Base-by-base conservation (phyloP, 2,329 filamentous ascomycete species). In the Dichotomopilus funicola region DNA sequence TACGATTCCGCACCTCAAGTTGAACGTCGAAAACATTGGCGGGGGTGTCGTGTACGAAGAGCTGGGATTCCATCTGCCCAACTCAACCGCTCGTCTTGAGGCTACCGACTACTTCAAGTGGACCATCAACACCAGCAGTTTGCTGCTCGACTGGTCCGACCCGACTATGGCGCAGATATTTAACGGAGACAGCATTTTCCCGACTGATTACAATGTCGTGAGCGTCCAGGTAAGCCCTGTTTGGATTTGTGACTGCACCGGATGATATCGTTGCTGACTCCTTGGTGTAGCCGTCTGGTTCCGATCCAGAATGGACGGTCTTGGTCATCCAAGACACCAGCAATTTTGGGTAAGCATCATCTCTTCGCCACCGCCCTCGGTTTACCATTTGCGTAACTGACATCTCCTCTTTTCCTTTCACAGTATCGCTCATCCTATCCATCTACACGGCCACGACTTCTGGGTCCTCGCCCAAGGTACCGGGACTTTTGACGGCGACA, bases 91-190 rank as follows among this genome's bases (percentile, higher is more conserved):
- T 27, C 19, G 19, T 27, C 19, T 27, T 27, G 19, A 68, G 54
- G 67, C 62, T 4, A 65, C 65, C 4, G 63, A 68, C 19, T 67
- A 73, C 59, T 75, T 78, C 66, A 69, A 69, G 40, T 79, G 77
- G 77, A 73, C 70, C n/a, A 64, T 80, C 54, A 78, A 78, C 64
- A 70, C 67, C 37, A 77, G 70, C 9, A 73, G 72, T 7, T 71
- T 80, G 65, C 51, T 69, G 5, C 68, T 79, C 5, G 69, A 79
- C 54, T 79, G 77, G 69, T 64, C 64, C 7, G 64, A 76, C 49
- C 78, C 78, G 5, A 79, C 77, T 0, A 66, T 75, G 4, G 56
- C 59, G 7, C 63, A 70, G 54, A 61, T 71, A 10, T 54, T 66
- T 5, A 55, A 68, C 35, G 56, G 59, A 27, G 59, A 60, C 8